A percentile compares a stretch with the other conserved stretches of the same genome.
Conservation (phyloP, 2,329 filamentous ascomycete genomes). For the Hymenoscyphus occultus region DNA sequence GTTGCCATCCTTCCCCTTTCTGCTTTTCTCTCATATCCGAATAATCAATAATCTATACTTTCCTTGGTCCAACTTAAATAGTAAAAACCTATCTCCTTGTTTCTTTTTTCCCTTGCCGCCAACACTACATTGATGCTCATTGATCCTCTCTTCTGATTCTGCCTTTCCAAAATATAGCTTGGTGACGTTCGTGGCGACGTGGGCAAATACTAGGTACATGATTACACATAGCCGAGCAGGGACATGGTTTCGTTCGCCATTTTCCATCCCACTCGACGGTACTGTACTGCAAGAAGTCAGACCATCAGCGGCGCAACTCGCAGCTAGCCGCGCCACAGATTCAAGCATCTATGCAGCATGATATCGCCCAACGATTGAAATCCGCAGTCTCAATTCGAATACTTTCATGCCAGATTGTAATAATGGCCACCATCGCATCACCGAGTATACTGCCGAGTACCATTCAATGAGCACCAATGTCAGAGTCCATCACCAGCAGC, state of each 20-base stretch:
- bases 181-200: background rate
- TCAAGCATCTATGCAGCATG: background rate
- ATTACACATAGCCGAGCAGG: constrained; percentile 1
- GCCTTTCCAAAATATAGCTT: too few relatives aligned
- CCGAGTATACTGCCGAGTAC: background rate
- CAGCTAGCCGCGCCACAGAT: background rate
- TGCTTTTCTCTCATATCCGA: too few relatives aligned
- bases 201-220: background rate
- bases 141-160: too few relatives aligned
- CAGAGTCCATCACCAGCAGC: background rate
- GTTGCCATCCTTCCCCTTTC: too few relatives aligned
- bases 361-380: background rate
- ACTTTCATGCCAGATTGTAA: background rate
- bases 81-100: too few relatives aligned
- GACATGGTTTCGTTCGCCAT: too few relatives aligned
- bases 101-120: too few relatives aligned
- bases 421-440: background rate
- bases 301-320: background rate
- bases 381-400: background rate
- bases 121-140: too few relatives aligned
- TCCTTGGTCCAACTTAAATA: too few relatives aligned
- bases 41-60: too few relatives aligned
- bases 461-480: background rate
- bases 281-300: background rate
- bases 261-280: too few relatives aligned